Evolutionary conservation across 805 yeast species (phyloP).

Genomic region (Yamadazyma nakazawae): DNA sequence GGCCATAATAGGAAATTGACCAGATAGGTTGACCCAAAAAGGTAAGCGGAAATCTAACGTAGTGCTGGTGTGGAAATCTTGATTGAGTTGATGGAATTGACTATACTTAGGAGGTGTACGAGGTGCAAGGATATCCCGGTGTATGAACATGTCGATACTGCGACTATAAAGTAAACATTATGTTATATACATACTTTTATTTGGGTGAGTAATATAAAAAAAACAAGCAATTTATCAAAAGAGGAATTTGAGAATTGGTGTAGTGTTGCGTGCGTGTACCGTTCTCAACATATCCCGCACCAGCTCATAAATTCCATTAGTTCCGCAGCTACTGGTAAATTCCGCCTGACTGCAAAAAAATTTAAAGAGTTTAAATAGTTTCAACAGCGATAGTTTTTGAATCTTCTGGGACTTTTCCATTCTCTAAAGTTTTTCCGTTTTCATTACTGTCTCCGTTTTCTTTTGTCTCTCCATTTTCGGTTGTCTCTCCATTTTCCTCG

Average conservation of each 20-base stretch:
- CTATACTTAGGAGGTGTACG: not conserved
- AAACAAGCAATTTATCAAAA: conserved; percentile 8
- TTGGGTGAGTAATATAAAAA: conserved; percentile 4
- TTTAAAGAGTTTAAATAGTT: not conserved
- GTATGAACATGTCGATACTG: not conserved
- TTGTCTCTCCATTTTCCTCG: conserved; percentile 5
- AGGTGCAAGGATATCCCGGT: not conserved
- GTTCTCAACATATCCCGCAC: not conserved
- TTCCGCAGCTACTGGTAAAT: not conserved
- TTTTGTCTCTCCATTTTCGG: conserved; percentile 4
- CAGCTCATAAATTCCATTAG: too few species aligned
- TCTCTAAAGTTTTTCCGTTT: conserved; percentile 5
- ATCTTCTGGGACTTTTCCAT: not conserved
- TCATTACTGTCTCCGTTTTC: conserved; percentile 1
- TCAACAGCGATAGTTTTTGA: not conserved
- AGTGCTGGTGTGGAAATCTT: not conserved
- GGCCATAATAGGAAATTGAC: conserved; percentile 22
- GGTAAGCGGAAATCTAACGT: conserved; percentile 18
- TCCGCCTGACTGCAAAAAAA: not conserved
- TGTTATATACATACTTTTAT: conserved; percentile 1
- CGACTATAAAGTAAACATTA: not conserved
- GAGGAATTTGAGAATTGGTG: conserved; percentile 7
- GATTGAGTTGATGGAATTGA: not conserved
- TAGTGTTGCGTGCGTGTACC: conserved; percentile 1
- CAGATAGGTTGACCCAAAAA: conserved; percentile 18